Base-by-base conservation (phyloP, 257 asterid species). In the Nemophila menziesii region DNA sequence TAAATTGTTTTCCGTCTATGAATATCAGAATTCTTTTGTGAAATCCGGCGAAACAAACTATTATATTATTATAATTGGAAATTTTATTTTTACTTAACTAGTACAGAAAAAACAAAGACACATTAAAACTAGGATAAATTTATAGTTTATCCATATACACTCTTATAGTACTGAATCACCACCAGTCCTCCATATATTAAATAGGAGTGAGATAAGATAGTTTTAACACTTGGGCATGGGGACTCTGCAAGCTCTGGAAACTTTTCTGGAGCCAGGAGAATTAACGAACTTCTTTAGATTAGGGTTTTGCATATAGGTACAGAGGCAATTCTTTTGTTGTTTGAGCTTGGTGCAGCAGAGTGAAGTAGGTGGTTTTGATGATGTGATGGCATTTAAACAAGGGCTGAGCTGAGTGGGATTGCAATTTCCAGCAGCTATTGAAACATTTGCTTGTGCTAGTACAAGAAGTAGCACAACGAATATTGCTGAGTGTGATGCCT, bases 261-360 rank as follows among this genome's bases (percentile, higher is more conserved):
- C 62, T 1, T 47, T 63, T 22, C 49, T 22, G 37, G 64, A 63
- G 23, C 26, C 20, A 4, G 75, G 49, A 5, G 64, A 42, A 54
- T 15, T 16, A 14, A 68, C 24, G 24, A 49, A 37, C 34, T 23
- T 43, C 46, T n/a, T 48, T 33, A 63, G 49, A 1, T 0, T 38
- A 7, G 68, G 75, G 49, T 63, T 29, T 56, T 63, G 58, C 11
- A 56, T 33, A 34, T 58, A 63, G 26, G 34, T 41, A 56, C 75
- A 68, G 44, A 58, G 52, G 44, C 71, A 68, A 20, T 70, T 61
- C 43, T 43, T 43, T 41, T 68, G 71, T 19, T 37, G 22, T 9
- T 23, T 58, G 48, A 68, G 39, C 34, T 38, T 63, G 20, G 26
- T 5, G 61, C 75, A 68, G 65, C 75, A 68, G 15, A 37, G 55